phyloP scores from a whole-genome alignment of 2,329 filamentous ascomycete species.

The Zymoseptoria brevis region DNA sequence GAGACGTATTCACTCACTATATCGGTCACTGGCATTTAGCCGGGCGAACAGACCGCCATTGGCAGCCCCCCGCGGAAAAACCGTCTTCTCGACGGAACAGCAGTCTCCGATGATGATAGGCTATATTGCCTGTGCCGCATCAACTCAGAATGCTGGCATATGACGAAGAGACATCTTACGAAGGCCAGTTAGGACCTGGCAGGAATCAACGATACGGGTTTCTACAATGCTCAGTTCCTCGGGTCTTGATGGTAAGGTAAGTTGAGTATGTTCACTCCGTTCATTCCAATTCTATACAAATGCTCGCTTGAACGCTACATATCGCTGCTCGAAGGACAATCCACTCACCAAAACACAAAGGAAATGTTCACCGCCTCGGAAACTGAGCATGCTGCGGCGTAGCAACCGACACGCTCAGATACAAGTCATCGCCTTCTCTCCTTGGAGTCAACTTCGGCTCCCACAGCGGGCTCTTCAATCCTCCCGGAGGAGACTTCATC shows the following conservation, averaged over 20 bases:
- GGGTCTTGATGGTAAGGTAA: too few species aligned
- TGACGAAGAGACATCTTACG: too few species aligned
- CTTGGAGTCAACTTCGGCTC: constrained; percentile 60
- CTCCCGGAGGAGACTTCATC: constrained; percentile 10
- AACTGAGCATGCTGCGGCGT: constrained; percentile 16
- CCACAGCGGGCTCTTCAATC: constrained; percentile 45
- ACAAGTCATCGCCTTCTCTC: constrained; percentile 57
- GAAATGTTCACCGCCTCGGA: not conserved
- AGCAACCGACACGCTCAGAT: constrained; percentile 34
- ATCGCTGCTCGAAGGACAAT: not conserved
- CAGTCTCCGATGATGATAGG: not conserved
- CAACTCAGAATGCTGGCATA: too few species aligned
- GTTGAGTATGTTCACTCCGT: not conserved
- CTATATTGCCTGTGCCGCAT: not conserved
- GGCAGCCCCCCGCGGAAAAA: not conserved
- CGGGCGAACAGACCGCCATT: not conserved
- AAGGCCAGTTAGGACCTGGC: too few species aligned
- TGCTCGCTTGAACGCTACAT: constrained; percentile 12
- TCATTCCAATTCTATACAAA: not conserved
- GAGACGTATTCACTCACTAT: not conserved
- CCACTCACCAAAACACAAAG: not conserved
- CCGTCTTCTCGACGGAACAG: not conserved
- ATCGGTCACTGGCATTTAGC: not conserved
- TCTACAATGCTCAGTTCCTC: too few species aligned
- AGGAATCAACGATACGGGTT: too few species aligned